These are phyloP conservation scores for Phlyctochytrium planicorne DNA, from an alignment of 192 early-diverging fungal species.

Conservation along the genomic window DNA sequence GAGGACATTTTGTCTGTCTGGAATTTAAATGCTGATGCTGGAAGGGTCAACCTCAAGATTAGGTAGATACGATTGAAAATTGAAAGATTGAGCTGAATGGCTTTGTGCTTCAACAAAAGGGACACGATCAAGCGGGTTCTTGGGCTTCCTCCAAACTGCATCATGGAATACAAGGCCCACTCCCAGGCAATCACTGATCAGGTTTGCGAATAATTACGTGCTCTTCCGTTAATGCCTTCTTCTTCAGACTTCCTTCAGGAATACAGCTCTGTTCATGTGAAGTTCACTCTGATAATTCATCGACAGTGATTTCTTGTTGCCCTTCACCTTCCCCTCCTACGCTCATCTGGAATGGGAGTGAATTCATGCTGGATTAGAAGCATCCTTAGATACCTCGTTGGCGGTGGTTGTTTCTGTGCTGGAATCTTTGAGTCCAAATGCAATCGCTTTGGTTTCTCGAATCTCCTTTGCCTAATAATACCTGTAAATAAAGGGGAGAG, in stretches of 20 bases:
- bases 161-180: slow-evolving; percentile 96
- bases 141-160: slow-evolving; percentile 79
- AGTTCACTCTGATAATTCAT: neutral
- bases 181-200: slow-evolving; percentile 77
- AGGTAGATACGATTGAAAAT: slow-evolving; percentile 41
- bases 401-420: too few relatives aligned
- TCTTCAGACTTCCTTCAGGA: slow-evolving; percentile 66
- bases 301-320: too few relatives aligned
- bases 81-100: neutral
- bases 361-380: too few relatives aligned
- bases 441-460: too few relatives aligned
- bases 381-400: too few relatives aligned
- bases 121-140: slow-evolving; percentile 87
- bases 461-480: too few relatives aligned
- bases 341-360: too few relatives aligned
- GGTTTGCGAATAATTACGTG: neutral
- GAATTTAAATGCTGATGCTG: slow-evolving; percentile 85
- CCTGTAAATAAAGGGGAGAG: too few relatives aligned
- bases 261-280: slow-evolving; percentile 51
- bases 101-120: slow-evolving; percentile 40
- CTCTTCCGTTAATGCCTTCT: too few relatives aligned
- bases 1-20: slow-evolving; percentile 96
- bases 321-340: too few relatives aligned
- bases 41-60: slow-evolving; percentile 80
- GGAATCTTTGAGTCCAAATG: too few relatives aligned